Percentiles rank a stretch among this genome's conserved stretches.
These are phyloP conservation scores for Phytophthora tubulina DNA, from an alignment of 352 stramenopile genomes.

Conservation along the genomic window DNA sequence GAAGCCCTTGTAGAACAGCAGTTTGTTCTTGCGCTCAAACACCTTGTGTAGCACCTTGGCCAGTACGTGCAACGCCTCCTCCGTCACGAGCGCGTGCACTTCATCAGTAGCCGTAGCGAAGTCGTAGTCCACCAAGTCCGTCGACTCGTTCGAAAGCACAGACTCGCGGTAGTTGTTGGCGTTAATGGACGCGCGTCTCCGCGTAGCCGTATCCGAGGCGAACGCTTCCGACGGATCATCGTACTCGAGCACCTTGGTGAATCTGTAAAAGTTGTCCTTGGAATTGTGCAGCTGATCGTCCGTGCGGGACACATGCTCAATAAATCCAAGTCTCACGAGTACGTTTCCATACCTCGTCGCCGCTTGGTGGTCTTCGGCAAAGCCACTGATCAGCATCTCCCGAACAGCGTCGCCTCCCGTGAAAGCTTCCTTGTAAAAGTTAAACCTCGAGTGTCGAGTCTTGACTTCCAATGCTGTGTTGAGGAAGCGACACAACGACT, in stretches of 20 bases:
- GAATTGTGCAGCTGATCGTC: slow-evolving; percentile 85
- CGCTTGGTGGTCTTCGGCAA: slow-evolving; percentile 78
- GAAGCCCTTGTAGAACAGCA: slow-evolving; percentile 90
- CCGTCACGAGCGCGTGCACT: slow-evolving; percentile 85
- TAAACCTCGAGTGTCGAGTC: slow-evolving; percentile 85
- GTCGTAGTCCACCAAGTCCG: slow-evolving; percentile 72
- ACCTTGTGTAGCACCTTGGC: slow-evolving; percentile 80
- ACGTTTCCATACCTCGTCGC: slow-evolving; percentile 81
- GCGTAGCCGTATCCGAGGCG: slow-evolving; percentile 38
- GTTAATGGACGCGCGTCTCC: slow-evolving; percentile 63
- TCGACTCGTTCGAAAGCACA: slow-evolving; percentile 69
- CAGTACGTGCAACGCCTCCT: slow-evolving; percentile 74
- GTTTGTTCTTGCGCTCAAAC: slow-evolving; percentile 90
- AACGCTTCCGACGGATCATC: slow-evolving; percentile 50
- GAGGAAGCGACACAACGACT: slow-evolving; percentile 76
- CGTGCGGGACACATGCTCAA: slow-evolving; percentile 84
- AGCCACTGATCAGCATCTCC: slow-evolving; percentile 79
- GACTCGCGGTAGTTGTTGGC: slow-evolving; percentile 81
- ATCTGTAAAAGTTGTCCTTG: slow-evolving; percentile 89
- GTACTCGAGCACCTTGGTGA: slow-evolving; percentile 76
- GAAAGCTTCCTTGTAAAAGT: slow-evolving; percentile 91
- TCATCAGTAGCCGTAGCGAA: slow-evolving; percentile 80
- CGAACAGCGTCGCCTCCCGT: slow-evolving; percentile 78
- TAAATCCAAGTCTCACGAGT: slow-evolving; percentile 82
- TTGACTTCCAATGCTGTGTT: slow-evolving; percentile 82